Base-by-base conservation (phyloP, 2,329 filamentous ascomycete genomes). In the Aspergillus melleus region DNA sequence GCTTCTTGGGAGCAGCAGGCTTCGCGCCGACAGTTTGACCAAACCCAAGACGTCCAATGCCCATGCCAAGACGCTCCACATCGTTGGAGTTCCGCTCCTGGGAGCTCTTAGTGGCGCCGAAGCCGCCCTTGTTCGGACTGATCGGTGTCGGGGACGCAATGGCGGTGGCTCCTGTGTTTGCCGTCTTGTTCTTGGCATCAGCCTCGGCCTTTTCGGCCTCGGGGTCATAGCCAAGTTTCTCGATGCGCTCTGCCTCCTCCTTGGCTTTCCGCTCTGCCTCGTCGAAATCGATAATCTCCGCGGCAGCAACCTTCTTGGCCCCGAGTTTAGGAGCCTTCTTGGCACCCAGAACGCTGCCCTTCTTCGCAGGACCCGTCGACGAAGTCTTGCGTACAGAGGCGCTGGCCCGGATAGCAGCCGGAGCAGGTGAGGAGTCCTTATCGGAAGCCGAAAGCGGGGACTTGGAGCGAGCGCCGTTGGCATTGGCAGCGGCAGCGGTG, bases 231-330 rank as follows among this genome's bases (percentile, higher is more conserved):
- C 95, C 95, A 22, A 99, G 82, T 79, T 96, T 96, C 74, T 90
- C 92, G 73, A 97, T 95, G 67, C 95, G 89, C 77, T 98, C 95
- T 2, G 93, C 95, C 77, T 99, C 95, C 77, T 98, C 95, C 76
- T 94, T 96, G 49, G 95, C 95, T 79, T 96, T 96, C 77, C 91
- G 92, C 82, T 99, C 95, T 3, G 93, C 95, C 76, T 94, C 95
- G 65, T 99, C 95, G 71, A 99, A 99, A 79, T 99, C 94, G 64
- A 99, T 93, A 12, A 88, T 80, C 66, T 93, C 90, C 50, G 82
- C 84, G 32, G 80, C 80, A 3, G 84, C 86, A 36, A 96, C 86
- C 82, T 98, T 98, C 86, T 98, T 98, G 29, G 88, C 94, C 39
- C 94, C 95, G 11, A 98, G 84, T 80, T 96, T 96, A 49, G 85